phyloP scores from a whole-genome alignment of 192 early-diverging fungal genomes.

The Backusella luteola region DNA sequence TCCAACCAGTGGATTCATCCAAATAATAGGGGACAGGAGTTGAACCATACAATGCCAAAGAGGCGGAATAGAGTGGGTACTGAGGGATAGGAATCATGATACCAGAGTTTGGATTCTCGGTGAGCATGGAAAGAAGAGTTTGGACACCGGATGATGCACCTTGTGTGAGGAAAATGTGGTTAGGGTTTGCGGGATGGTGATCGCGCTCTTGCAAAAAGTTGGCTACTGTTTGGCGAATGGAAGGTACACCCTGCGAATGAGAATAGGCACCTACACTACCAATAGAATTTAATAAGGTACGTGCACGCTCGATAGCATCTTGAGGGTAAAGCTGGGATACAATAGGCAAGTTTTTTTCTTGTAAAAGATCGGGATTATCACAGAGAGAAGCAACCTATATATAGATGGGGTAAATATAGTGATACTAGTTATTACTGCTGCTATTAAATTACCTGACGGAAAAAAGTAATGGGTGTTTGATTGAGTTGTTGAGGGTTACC shows the following conservation, averaged over 20 bases:
- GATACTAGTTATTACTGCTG: too few species aligned
- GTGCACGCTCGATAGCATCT: conserved; percentile 85
- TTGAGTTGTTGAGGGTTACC: conserved; percentile 90
- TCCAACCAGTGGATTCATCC: conserved; percentile 84
- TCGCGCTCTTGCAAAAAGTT: conserved; percentile 88
- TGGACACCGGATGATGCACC: conserved; percentile 93
- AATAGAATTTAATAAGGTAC: conserved; percentile 63
- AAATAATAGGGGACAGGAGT: conserved; percentile 90
- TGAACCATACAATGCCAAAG: conserved; percentile 79
- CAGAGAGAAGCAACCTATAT: conserved; percentile 77
- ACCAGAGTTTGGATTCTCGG: conserved; percentile 75
- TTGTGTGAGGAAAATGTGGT: conserved; percentile 90
- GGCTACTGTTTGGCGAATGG: conserved; percentile 83
- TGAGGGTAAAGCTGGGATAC: conserved; percentile 66
- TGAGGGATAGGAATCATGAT: conserved; percentile 99
- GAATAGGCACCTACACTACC: conserved; percentile 88
- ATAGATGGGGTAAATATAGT: neutral
- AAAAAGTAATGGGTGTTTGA: conserved; percentile 94
- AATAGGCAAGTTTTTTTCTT: conserved; percentile 52
- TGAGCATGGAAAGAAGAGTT: conserved; percentile 82
- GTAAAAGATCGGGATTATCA: conserved; percentile 83
- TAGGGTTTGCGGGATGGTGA: conserved; percentile 79
- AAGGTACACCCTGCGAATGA: conserved; percentile 90
- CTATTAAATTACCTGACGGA: conserved; percentile 72
- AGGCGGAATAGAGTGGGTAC: conserved; percentile 96